Evolutionary conservation across 2,329 filamentous ascomycete genomes (phyloP).

Genomic region (Pestalotiopsis sp.): DNA sequence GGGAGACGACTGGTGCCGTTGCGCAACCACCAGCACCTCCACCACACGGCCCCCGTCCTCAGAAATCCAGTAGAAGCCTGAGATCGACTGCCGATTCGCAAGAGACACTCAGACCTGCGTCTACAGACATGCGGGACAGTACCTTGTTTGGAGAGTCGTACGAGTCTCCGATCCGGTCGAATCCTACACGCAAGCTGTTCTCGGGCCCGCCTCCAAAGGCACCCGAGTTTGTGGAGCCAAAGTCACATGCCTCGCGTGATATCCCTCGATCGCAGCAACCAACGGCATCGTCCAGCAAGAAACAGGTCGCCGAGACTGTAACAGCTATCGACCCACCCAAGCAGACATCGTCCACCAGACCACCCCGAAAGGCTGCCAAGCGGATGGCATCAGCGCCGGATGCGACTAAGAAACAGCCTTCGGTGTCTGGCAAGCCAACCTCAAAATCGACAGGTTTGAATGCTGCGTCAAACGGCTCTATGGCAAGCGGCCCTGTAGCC

Average conservation of each 20-base stretch:
- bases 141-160: slow-evolving; percentile 35
- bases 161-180: slow-evolving; percentile 30
- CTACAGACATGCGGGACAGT: slow-evolving; percentile 31
- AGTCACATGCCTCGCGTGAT: slow-evolving; percentile 4
- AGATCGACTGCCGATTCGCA: slow-evolving; percentile 20
- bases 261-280: slow-evolving; percentile 2
- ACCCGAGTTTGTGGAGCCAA: slow-evolving; percentile 17
- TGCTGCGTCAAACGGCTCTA: background rate
- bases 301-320: background rate
- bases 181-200: slow-evolving; percentile 32
- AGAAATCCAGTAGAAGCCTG: slow-evolving; percentile 31
- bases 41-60: slow-evolving; percentile 31
- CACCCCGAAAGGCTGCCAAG: slow-evolving; percentile 16
- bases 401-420: slow-evolving; percentile 8
- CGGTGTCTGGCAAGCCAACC: background rate
- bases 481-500: background rate
- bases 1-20: slow-evolving; percentile 41
- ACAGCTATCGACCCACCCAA: slow-evolving; percentile 9
- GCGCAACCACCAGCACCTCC: slow-evolving; percentile 30
- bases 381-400: slow-evolving; percentile 20
- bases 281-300: slow-evolving; percentile 14
- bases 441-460: slow-evolving; percentile 13
- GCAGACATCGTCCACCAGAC: slow-evolving; percentile 16
- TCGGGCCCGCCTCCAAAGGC: slow-evolving; percentile 26
- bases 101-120: slow-evolving; percentile 12